Evolutionary conservation across 2,329 filamentous ascomycete species (phyloP), one percentile per base, ranked within the genome.

Genomic region (Colletotrichum graminicola): DNA sequence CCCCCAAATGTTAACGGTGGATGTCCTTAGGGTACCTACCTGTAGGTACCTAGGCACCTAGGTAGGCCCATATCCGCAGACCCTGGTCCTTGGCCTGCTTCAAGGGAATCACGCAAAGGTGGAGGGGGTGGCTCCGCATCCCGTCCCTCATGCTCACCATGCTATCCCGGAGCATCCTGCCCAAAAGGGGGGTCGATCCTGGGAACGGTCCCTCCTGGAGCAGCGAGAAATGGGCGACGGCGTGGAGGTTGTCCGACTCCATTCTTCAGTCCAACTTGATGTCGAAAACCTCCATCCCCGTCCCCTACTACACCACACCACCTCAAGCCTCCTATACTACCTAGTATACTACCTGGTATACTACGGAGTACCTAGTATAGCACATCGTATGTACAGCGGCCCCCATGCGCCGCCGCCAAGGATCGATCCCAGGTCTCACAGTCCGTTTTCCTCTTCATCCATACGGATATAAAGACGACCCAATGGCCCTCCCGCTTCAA

Each of bases 381-480:
- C 29, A 29, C 29, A 29, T 29, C 29, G 29, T 29, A 29, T 29
- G 29, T 29, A 29, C 4, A 4, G 4, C 29, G 29, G 29, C 29
- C 29, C 29, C 29, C 29, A 29, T 29, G 29, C 29, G 29, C 29
- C 29, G 29, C 29, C 29, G 59, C 43, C 32, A 47, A 21, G 32
- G 21, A 29, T 23, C n/a, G 29, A 39, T 52, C 10, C 45, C 49
- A 10, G 49, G 23, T 52, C 18, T 26, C n/a, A 47, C 45, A 57
- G 45, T 29, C 23, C 26, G 57, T 14, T 12, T 45, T 43, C 18
- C 23, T 59, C n/a, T n/a, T n/a, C n/a, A n/a, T 11, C 18, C n/a
- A 7, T 41, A 34, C 62, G 59, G 49, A 72, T 72, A 72, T 72
- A 72, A 72, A 72, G 69, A 69, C 69, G 36, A 23, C 34, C 47